Conservation (phyloP, 2,329 filamentous ascomycete species). For the Beauveria sp. region DNA sequence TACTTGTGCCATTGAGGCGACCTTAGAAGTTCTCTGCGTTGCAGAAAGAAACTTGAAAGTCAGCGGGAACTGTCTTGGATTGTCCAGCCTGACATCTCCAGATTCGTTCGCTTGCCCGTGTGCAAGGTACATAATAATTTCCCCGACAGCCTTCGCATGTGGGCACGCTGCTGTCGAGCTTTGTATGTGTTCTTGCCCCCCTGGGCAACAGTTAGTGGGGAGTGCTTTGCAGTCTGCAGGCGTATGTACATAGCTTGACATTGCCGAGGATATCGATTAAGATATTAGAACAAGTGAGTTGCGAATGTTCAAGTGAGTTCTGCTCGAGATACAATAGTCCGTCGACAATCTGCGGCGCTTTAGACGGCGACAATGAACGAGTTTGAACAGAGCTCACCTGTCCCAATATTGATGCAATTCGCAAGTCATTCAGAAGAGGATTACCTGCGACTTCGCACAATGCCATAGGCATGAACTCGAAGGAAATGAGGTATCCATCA, state of each 20-base stretch:
- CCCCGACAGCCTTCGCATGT: not conserved
- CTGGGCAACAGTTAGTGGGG: slow-evolving; percentile 1
- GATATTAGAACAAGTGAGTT: slow-evolving; percentile 11
- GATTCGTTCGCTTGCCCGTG: not conserved
- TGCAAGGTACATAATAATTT: slow-evolving; percentile 1
- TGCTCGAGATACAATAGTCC: slow-evolving; percentile 9
- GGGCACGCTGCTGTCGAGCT: not conserved
- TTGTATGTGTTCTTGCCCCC: slow-evolving; percentile 9
- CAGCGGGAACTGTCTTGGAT: not conserved
- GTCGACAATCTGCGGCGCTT: slow-evolving; percentile 4
- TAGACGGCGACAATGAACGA: not conserved
- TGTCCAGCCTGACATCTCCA: not conserved
- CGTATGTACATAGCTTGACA: slow-evolving; percentile 10
- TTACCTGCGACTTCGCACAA: slow-evolving; percentile 5
- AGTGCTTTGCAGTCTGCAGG: not conserved
- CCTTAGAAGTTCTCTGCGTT: not conserved
- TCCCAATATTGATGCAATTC: slow-evolving; percentile 8
- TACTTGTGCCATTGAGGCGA: not conserved
- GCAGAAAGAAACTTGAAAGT: not conserved
- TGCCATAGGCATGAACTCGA: slow-evolving; percentile 12
- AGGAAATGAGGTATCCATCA: not conserved
- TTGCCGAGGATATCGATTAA: slow-evolving; percentile 4
- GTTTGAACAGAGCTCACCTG: not conserved
- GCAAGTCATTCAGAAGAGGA: slow-evolving; percentile 7
- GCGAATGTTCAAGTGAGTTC: slow-evolving; percentile 6